Conservation (phyloP, 208 protist genomes). For the Strigomonas galati region DNA sequence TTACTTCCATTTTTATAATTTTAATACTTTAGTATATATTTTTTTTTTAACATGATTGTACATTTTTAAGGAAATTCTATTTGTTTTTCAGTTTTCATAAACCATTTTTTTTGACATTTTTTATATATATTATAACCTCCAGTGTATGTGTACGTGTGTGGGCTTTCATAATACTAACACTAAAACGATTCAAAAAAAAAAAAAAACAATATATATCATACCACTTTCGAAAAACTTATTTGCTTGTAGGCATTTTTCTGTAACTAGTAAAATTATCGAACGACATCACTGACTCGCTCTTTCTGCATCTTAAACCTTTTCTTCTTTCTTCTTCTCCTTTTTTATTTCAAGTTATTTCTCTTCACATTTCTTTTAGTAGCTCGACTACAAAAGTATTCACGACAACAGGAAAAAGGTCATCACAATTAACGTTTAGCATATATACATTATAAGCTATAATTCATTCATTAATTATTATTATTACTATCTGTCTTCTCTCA, state of each 20-base stretch:
- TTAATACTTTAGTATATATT: neutral
- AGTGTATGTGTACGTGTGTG: no score
- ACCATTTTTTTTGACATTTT: neutral
- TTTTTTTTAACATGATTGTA: slow-evolving; percentile 3
- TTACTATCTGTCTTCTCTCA: neutral
- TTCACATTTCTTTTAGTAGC: neutral
- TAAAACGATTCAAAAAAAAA: neutral
- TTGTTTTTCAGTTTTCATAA: neutral
- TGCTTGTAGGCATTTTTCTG: no score
- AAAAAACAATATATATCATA: neutral
- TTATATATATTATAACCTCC: no score
- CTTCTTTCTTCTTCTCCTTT: neutral
- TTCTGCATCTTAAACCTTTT: neutral
- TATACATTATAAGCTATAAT: neutral
- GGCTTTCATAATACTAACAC: neutral
- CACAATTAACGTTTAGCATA: neutral
- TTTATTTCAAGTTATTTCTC: neutral
- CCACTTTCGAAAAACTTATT: no score
- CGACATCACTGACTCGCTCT: no score
- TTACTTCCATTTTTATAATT: neutral
- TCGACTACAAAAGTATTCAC: neutral
- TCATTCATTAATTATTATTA: neutral
- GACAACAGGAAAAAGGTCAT: neutral
- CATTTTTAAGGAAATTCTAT: neutral
- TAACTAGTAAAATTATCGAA: no score